phyloP scores from a whole-genome alignment of 345 rosid genomes.

The Nephelium lappaceum region DNA sequence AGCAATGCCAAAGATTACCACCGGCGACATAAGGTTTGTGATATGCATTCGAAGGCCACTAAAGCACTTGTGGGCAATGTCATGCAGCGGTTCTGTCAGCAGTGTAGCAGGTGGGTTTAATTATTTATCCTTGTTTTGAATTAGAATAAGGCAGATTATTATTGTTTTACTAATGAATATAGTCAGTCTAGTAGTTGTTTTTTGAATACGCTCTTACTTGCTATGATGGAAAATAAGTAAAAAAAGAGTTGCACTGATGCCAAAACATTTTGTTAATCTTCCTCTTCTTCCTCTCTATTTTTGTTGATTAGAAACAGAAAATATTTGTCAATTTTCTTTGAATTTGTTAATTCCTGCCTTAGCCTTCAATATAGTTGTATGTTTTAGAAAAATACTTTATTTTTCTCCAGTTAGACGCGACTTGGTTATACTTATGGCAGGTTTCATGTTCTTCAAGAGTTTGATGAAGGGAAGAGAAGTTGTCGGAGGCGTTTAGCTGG shows the following conservation, averaged over 20 bases:
- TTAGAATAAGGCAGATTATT: background rate
- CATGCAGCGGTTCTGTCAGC: slow-evolving; percentile 83
- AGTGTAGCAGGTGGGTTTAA: slow-evolving; percentile 66
- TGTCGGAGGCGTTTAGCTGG: slow-evolving; percentile 83
- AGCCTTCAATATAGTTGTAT: background rate
- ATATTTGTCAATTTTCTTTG: slow-evolving; percentile 5
- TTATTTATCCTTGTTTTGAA: background rate
- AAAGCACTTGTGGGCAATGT: slow-evolving; percentile 60
- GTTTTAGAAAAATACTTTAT: background rate
- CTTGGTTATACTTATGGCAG: slow-evolving; percentile 48
- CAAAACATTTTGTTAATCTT: background rate
- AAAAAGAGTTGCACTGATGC: background rate
- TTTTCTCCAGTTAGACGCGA: slow-evolving; percentile 31
- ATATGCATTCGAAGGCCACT: slow-evolving; percentile 68
- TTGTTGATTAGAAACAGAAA: background rate
- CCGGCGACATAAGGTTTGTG: slow-evolving; percentile 73
- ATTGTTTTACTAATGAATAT: slow-evolving; percentile 13
- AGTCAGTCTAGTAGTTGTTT: slow-evolving; percentile 4
- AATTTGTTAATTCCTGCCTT: background rate
- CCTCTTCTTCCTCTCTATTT: background rate
- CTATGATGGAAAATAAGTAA: background rate
- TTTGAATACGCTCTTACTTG: background rate
- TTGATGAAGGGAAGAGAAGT: slow-evolving; percentile 84
- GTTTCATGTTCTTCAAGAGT: slow-evolving; percentile 84
- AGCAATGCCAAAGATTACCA: slow-evolving; percentile 72